A percentile compares a stretch with the other conserved stretches of the same genome.
phyloP scores from a whole-genome alignment of 371 early-diverging fungal genomes.

The Mycotypha africana region DNA sequence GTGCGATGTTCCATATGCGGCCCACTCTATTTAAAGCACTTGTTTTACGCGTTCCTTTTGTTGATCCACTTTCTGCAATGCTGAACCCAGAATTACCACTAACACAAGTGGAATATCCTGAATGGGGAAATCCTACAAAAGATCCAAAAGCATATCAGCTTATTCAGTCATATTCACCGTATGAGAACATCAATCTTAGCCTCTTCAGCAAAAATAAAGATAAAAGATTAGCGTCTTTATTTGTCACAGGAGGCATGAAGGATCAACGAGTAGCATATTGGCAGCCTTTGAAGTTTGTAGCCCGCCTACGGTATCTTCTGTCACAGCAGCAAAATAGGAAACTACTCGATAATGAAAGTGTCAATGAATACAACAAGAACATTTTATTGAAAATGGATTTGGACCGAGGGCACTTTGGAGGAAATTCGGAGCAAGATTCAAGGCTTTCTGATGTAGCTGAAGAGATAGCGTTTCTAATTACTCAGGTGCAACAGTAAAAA shows the following conservation, averaged over 20 bases:
- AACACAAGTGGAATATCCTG: conserved; percentile 72
- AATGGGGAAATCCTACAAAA: conserved; percentile 82
- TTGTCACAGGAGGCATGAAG: conserved; percentile 71
- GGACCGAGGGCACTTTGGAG: conserved; percentile 55
- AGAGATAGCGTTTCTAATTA: conserved; percentile 47
- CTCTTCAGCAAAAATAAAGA: not conserved
- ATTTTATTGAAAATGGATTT: conserved; percentile 36
- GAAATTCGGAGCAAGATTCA: conserved; percentile 40
- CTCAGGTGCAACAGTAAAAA: conserved; percentile 38
- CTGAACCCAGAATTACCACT: conserved; percentile 68
- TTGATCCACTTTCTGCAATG: conserved; percentile 83
- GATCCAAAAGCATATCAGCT: conserved; percentile 47
- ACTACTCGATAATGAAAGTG: too few species aligned
- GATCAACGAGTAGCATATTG: conserved; percentile 76
- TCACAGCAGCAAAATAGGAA: conserved; percentile 3
- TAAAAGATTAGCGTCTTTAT: conserved; percentile 49
- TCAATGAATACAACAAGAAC: conserved; percentile 5
- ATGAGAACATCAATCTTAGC: conserved; percentile 58
- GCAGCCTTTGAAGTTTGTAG: conserved; percentile 75
- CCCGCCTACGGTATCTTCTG: conserved; percentile 35
- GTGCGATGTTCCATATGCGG: conserved; percentile 60
- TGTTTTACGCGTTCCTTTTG: conserved; percentile 79
- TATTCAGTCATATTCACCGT: conserved; percentile 70
- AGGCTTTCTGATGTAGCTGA: conserved; percentile 42
- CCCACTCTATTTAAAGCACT: conserved; percentile 78